phyloP scores from a whole-genome alignment of 257 asterid genomes.

The Fraxinus anomala region DNA sequence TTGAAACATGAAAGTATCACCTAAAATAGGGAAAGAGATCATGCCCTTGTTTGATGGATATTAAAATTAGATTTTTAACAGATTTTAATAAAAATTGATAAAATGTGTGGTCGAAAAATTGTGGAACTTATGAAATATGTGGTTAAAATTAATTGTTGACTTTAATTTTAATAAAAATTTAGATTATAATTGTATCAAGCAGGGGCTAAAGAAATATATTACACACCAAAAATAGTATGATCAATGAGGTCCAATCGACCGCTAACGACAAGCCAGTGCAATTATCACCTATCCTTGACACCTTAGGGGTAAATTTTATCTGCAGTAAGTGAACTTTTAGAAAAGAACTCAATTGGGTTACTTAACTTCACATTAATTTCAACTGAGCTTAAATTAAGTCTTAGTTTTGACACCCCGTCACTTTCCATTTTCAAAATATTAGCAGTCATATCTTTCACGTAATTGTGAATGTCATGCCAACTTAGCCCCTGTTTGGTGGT shows the following conservation, averaged over 20 bases:
- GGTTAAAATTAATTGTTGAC: no score
- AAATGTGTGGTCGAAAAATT: no score
- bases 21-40: no score
- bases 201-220: not conserved
- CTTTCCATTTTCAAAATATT: not conserved
- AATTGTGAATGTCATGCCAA: not conserved
- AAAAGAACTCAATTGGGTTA: not conserved
- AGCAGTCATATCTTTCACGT: not conserved
- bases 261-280: not conserved
- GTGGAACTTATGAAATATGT: no score
- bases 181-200: no score
- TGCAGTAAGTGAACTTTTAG: not conserved
- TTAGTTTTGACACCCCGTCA: not conserved
- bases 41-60: no score
- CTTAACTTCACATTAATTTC: not conserved
- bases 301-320: not conserved
- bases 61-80: no score
- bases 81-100: no score
- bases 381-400: not conserved
- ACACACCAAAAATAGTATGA: not conserved
- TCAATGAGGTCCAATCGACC: not conserved
- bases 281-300: not conserved
- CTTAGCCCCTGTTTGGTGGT: no score
- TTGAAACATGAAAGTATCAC: not conserved
- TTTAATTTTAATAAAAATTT: no score